Evolutionary conservation across 306 rosid genomes (phyloP), one percentile per base, ranked within the genome.

Genomic region (Canavalia gladiata): DNA sequence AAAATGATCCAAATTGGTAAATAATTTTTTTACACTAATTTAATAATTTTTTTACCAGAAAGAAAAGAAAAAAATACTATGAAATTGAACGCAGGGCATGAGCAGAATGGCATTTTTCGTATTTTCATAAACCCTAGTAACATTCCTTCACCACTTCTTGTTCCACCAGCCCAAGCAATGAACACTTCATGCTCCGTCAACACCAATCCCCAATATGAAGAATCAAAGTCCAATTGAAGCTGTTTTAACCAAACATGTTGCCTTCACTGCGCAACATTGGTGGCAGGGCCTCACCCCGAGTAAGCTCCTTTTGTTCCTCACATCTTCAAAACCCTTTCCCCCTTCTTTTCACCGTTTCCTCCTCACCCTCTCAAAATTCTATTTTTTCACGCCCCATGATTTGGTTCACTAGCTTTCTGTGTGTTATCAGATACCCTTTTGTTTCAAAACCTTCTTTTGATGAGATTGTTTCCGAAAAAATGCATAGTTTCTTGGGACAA

Each of bases 351-450:
- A 41, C 50, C 77, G 81, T 37, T 41, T 63, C 88, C 58, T 52
- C 66, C 8, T 51, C 68, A 1, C 43, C 78, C 47, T 76, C 85
- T 4, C 81, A 82, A 82, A 58, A 55, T 83, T 88, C 83, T 37
- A 34, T 78, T 9, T 72, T 89, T 37, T 49, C 84, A 67, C 86
- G 86, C 80, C 92, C 90, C 33, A 70, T 90, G 65, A 58, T 87
- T 84, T 91, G 89, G 87, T 77, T 92, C 82, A 68, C 92, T 42
- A 58, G 90, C 47, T 90, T 93, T 79, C 68, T 89, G 0, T 85
- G 67, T 76, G 88, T 88, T 72, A 68, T 89, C 33, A 91, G 92
- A 52, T 86, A 80, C 86, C 94, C 98, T n/a, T 91, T 93, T 88
- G 87, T 70, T 57, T 83, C 94, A 68, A 86, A 84, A 79, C 51